phyloP scores from a whole-genome alignment of 805 yeast genomes.

The Diddensiella transvaalensis region DNA sequence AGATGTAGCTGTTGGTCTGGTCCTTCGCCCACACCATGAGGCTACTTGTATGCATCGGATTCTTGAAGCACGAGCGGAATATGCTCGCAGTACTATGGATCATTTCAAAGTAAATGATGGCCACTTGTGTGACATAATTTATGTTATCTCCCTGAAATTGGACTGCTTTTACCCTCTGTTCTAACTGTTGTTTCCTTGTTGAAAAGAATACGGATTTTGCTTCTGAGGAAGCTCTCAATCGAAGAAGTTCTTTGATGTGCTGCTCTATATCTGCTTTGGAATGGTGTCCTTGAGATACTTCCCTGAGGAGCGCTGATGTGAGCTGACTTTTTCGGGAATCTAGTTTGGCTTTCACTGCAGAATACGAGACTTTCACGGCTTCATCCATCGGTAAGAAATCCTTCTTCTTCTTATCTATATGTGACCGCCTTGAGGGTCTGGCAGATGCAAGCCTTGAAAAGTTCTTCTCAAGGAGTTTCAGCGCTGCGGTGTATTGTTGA shows the following conservation, averaged over 20 bases:
- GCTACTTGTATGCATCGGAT: constrained; percentile 46
- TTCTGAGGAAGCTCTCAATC: constrained; percentile 43
- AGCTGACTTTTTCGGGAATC: constrained; percentile 27
- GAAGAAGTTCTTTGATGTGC: constrained; percentile 36
- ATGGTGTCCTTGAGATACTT: constrained; percentile 31
- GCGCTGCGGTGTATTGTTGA: constrained; percentile 47
- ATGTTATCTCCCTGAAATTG: constrained; percentile 54
- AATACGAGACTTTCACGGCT: background rate
- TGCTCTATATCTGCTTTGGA: constrained; percentile 25
- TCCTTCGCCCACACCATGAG: constrained; percentile 75
- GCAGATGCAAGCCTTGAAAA: background rate
- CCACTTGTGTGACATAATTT: constrained; percentile 56
- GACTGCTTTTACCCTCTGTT: constrained; percentile 46
- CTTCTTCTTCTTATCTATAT: background rate
- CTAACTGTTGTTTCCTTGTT: constrained; percentile 45
- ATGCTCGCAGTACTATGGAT: constrained; percentile 56
- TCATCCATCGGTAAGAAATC: background rate
- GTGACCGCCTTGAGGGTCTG: background rate
- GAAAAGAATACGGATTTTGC: constrained; percentile 49
- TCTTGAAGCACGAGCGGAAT: constrained; percentile 49
- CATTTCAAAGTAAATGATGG: constrained; percentile 58
- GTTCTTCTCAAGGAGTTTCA: constrained; percentile 27
- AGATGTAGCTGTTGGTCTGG: constrained; percentile 57
- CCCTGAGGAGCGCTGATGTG: constrained; percentile 35
- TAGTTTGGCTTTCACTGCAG: constrained; percentile 18